These are phyloP conservation scores for Metarhizium brunneum DNA, from an alignment of 2,329 filamentous ascomycete genomes.

Conservation along the genomic window DNA sequence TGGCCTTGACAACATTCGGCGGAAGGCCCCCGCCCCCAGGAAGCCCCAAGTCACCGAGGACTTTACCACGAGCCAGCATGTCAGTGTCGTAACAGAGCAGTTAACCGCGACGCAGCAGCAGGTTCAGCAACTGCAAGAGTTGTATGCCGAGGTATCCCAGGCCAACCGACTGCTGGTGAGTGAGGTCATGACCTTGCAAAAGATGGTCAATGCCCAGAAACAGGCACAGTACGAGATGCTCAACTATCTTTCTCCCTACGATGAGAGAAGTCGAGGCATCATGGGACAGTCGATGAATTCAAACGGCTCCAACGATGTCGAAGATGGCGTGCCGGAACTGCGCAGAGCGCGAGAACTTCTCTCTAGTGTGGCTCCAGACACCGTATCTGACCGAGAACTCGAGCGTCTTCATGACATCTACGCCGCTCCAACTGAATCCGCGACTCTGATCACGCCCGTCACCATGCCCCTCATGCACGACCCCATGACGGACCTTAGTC, in stretches of 20 bases:
- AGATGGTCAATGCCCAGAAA: slow-evolving; percentile 48
- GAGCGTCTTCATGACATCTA: slow-evolving; percentile 47
- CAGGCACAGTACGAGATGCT: slow-evolving; percentile 50
- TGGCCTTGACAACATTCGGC: slow-evolving; percentile 88
- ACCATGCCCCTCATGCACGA: slow-evolving; percentile 42
- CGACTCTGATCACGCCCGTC: slow-evolving; percentile 29
- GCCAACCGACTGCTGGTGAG: slow-evolving; percentile 54
- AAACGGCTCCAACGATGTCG: slow-evolving; percentile 31
- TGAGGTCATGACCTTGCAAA: slow-evolving; percentile 51
- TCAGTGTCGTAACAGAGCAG: slow-evolving; percentile 81
- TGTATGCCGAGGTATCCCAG: slow-evolving; percentile 67
- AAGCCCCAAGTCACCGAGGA: slow-evolving; percentile 63
- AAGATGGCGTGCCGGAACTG: slow-evolving; percentile 43
- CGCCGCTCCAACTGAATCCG: slow-evolving; percentile 44
- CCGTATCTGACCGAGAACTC: slow-evolving; percentile 43
- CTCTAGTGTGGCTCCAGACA: slow-evolving; percentile 41
- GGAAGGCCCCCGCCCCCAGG: slow-evolving; percentile 86
- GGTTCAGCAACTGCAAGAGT: slow-evolving; percentile 76
- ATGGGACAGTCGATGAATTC: slow-evolving; percentile 23
- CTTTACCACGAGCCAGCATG: slow-evolving; percentile 74
- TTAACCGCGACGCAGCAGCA: slow-evolving; percentile 87
- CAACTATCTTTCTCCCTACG: slow-evolving; percentile 41
- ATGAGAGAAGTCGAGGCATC: slow-evolving; percentile 28
- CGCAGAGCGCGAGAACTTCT: slow-evolving; percentile 48
- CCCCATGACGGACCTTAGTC: slow-evolving; percentile 42